A percentile compares a stretch with the other conserved stretches of the same genome.
Conservation (phyloP, 352 stramenopile genomes). For the Globisporangium perplexum region DNA sequence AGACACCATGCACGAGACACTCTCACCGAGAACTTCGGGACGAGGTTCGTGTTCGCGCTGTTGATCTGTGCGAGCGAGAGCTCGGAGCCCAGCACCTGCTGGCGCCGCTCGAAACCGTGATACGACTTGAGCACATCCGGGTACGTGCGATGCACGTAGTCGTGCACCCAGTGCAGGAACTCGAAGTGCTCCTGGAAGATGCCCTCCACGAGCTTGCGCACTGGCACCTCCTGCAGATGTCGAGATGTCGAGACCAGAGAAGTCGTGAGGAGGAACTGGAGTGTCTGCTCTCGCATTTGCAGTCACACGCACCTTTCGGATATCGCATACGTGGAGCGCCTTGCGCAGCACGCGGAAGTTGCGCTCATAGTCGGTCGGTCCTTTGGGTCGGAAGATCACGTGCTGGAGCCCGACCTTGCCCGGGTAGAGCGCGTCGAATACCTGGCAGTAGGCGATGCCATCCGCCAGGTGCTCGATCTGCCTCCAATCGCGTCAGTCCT, state of each 20-base stretch:
- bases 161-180: constrained; percentile 77
- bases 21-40: constrained; percentile 42
- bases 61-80: constrained; percentile 24
- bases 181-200: constrained; percentile 82
- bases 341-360: constrained; percentile 57
- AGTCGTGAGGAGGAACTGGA: not conserved
- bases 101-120: constrained; percentile 45
- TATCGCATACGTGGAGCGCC: constrained; percentile 51
- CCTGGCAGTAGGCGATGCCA: constrained; percentile 74
- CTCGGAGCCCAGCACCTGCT: constrained; percentile 31
- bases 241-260: not conserved
- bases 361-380: constrained; percentile 46
- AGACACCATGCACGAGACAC: not conserved
- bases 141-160: constrained; percentile 72
- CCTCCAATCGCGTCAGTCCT: not conserved
- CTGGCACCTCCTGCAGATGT: constrained; percentile 42
- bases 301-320: constrained; percentile 40
- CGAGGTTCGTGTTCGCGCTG: constrained; percentile 49
- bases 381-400: constrained; percentile 53
- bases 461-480: constrained; percentile 72
- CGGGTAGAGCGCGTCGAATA: constrained; percentile 65
- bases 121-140: constrained; percentile 51
- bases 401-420: constrained; percentile 57
- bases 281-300: not conserved
- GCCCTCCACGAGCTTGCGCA: constrained; percentile 57